A percentile compares a stretch with the other conserved stretches of the same genome.
Evolutionary conservation across 352 stramenopile genomes (phyloP).

Genomic region (Pythium dissotocum): DNA sequence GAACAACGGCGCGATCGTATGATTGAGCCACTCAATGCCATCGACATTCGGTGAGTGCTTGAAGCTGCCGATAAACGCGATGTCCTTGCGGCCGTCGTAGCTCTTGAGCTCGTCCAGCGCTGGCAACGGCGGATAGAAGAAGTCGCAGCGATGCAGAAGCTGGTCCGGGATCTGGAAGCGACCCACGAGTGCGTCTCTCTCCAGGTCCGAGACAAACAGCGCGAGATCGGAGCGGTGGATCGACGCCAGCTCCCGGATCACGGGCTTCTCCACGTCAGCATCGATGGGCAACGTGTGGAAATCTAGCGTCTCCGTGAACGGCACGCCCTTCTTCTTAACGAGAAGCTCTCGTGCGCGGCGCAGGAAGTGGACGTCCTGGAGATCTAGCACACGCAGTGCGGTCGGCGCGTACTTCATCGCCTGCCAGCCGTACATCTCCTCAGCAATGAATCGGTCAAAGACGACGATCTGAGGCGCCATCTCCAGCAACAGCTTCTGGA

Average conservation of each 20-base stretch:
- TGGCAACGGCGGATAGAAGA: slow-evolving; percentile 57
- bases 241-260: slow-evolving; percentile 70
- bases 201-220: slow-evolving; percentile 69
- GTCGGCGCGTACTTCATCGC: slow-evolving; percentile 70
- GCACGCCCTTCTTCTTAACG: slow-evolving; percentile 55
- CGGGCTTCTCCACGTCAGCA: slow-evolving; percentile 52
- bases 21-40: slow-evolving; percentile 76
- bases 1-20: slow-evolving; percentile 74
- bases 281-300: slow-evolving; percentile 37
- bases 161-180: slow-evolving; percentile 62
- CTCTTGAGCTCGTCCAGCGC: slow-evolving; percentile 23
- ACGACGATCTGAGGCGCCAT: slow-evolving; percentile 66
- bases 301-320: slow-evolving; percentile 43
- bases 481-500: slow-evolving; percentile 65
- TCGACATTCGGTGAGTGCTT: slow-evolving; percentile 92
- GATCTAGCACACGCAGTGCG: slow-evolving; percentile 86
- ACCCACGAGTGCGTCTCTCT: slow-evolving; percentile 53
- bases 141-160: slow-evolving; percentile 58
- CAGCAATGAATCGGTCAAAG: slow-evolving; percentile 82
- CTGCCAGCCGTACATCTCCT: slow-evolving; percentile 89
- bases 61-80: slow-evolving; percentile 93
- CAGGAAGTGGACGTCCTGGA: slow-evolving; percentile 94
- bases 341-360: slow-evolving; percentile 77
- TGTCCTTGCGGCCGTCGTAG: slow-evolving; percentile 51
- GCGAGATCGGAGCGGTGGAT: slow-evolving; percentile 81